Base-by-base conservation (phyloP, 805 yeast species). In the Kuraishia molischiana region DNA sequence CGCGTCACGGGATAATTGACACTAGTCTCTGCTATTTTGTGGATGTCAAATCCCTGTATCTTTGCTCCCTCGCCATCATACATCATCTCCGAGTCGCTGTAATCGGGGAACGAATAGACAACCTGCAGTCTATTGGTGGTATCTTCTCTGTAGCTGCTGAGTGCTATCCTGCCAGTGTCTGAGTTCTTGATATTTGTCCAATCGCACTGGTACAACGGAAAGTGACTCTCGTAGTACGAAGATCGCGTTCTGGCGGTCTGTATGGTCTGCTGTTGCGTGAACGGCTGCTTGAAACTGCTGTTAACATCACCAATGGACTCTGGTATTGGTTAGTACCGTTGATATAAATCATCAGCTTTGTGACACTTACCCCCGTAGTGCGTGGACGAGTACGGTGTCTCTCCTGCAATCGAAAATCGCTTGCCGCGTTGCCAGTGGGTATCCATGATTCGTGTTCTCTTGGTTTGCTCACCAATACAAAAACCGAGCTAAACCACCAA, bases 61-160 rank as follows among this genome's bases (percentile, higher is more conserved):
- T 41, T 20, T 35, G 39, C 18, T 36, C 37, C 56, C 38, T 35
- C 35, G 60, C 21, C 35, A 17, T 32, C 5, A 63, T 26, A 54
- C 56, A 6, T 49, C 47, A 14, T 39, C 42, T 10, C 29, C 5
- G 8, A 31, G 26, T 8, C 20, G 19, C 39, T 32, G 34, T 44
- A 38, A 30, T 48, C 30, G 6, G 56, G 51, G 0, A 51, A 33
- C 0, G 72, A 70, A 34, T 61, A 57, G 8, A 72, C 44, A 1
- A 81, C 56, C 50, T 77, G 78, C 19, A 87, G 54, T 45, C 74
- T 73, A 58, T 89, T 89, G 30, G 67, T 62, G 20, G 76, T 63
- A 36, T 85, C 95, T 54, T 89, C 97, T 41, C 83, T 72, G 53
- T 77, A 85, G 0, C 95, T 72, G n/a, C 79, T 69, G n/a, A 81